Percentiles rank a stretch among this genome's conserved stretches.
These are phyloP conservation scores for Neurospora sp. DNA, from an alignment of 495 filamentous ascomycete genomes.

Conservation along the genomic window DNA sequence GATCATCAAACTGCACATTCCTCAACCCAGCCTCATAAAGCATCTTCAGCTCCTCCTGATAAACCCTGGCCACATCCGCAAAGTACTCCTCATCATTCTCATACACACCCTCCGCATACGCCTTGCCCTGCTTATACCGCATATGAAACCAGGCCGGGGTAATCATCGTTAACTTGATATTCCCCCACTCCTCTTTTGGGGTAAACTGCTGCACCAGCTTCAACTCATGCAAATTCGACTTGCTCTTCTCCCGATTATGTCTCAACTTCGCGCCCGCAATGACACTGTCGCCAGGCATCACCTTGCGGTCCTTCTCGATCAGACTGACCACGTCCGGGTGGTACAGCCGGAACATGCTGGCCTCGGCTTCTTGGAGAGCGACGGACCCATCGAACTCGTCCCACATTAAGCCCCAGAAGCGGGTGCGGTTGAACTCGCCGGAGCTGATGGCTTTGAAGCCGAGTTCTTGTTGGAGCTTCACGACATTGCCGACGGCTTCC, in stretches of 20 bases:
- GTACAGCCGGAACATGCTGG: conserved; percentile 59
- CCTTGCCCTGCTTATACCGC: conserved; percentile 58
- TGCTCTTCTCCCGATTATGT: conserved; percentile 51
- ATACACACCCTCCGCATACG: conserved; percentile 58
- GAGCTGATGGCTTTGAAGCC: conserved; percentile 56
- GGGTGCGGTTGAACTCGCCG: conserved; percentile 65
- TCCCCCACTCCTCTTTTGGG: conserved; percentile 46
- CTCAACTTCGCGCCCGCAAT: conserved; percentile 66
- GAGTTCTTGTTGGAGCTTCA: conserved; percentile 52
- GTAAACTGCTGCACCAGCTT: conserved; percentile 53
- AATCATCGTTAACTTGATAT: conserved; percentile 64
- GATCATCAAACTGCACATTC: conserved; percentile 69
- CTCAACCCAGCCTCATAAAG: conserved; percentile 59
- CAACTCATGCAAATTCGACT: conserved; percentile 60
- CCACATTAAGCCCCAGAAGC: conserved; percentile 62
- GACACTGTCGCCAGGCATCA: too few relatives aligned
- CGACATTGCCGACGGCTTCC: conserved; percentile 53
- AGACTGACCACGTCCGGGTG: conserved; percentile 74
- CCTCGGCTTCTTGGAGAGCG: conserved; percentile 58
- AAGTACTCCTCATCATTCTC: conserved; percentile 61
- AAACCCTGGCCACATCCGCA: conserved; percentile 62
- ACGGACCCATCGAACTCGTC: conserved; percentile 56
- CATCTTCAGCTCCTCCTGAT: conserved; percentile 51
- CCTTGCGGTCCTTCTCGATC: conserved; percentile 43
- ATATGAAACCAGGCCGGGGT: conserved; percentile 66